Percentiles rank a stretch among this genome's conserved stretches.
These are phyloP conservation scores for Colletotrichum acutatum DNA, from an alignment of 2,329 filamentous ascomycete species.

Conservation along the genomic window DNA sequence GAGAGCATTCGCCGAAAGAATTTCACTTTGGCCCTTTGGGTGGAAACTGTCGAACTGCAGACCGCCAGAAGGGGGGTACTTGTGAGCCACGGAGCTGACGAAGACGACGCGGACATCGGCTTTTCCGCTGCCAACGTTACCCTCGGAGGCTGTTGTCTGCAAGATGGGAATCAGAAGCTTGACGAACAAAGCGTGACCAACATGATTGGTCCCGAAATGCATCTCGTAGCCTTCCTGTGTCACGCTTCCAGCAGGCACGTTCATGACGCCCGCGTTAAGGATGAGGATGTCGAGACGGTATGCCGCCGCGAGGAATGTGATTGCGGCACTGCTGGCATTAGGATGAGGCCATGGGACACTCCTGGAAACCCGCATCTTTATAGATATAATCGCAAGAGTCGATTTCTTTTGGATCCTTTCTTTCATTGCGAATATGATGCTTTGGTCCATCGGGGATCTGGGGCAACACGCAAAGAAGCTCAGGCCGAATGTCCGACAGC, in stretches of 20 bases:
- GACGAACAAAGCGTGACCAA: conserved; percentile 45
- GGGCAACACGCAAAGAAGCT: no score
- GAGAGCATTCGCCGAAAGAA: no score
- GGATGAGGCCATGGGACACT: no score
- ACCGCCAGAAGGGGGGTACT: conserved; percentile 24
- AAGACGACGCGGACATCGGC: conserved; percentile 40
- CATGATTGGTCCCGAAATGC: conserved; percentile 50
- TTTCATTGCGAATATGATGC: no score
- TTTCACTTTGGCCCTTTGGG: conserved; percentile 45
- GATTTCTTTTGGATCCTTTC: no score
- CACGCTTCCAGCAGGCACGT: conserved; percentile 38
- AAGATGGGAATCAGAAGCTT: conserved; percentile 46
- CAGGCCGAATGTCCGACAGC: no score
- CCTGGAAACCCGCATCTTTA: no score
- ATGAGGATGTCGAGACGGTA: conserved; percentile 53
- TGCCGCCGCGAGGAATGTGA: conserved; percentile 45
- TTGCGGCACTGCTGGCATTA: conserved; percentile 43
- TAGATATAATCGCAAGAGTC: no score
- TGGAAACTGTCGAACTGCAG: conserved; percentile 43
- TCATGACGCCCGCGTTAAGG: conserved; percentile 51
- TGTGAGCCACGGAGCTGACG: conserved; percentile 41
- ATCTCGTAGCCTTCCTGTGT: conserved; percentile 45
- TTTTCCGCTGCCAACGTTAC: conserved; percentile 31
- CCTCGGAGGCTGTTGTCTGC: conserved; percentile 1
- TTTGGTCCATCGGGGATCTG: no score